These are phyloP conservation scores for Alternaria arbusti DNA, from an alignment of 2,329 filamentous ascomycete species.

Conservation along the genomic window DNA sequence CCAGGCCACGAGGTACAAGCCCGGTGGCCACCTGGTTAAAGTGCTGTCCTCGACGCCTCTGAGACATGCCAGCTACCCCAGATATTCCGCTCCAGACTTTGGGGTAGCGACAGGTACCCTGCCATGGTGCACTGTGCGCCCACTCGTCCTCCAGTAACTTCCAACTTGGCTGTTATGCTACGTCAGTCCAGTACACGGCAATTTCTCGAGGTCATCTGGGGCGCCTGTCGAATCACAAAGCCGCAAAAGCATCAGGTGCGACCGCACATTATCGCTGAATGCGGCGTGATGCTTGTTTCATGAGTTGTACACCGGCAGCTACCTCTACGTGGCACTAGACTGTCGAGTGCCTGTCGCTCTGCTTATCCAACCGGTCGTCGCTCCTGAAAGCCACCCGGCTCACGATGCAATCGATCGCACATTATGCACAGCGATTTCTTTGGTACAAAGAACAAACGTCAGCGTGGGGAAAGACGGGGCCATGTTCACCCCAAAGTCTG, in stretches of 20 bases:
- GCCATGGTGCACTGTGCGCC: conserved; percentile 21
- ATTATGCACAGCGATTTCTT: not conserved
- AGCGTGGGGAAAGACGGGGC: not conserved
- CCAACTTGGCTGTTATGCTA: conserved; percentile 28
- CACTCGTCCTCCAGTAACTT: conserved; percentile 19
- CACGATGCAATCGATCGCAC: conserved; percentile 9
- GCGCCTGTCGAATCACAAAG: conserved; percentile 40
- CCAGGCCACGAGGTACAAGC: conserved; percentile 30
- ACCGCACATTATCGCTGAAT: conserved; percentile 31
- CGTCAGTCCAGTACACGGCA: conserved; percentile 36
- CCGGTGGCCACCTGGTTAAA: conserved; percentile 19
- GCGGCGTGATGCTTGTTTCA: conserved; percentile 48
- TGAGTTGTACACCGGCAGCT: conserved; percentile 48
- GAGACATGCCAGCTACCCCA: conserved; percentile 29
- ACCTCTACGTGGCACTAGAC: conserved; percentile 32
- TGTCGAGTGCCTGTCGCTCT: conserved; percentile 18
- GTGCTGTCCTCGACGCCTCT: conserved; percentile 11
- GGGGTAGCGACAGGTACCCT: conserved; percentile 28
- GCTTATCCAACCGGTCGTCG: not conserved
- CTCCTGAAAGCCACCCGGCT: conserved; percentile 17
- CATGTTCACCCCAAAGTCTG: not conserved
- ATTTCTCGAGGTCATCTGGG: conserved; percentile 46
- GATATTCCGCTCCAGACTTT: conserved; percentile 20
- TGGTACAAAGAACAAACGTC: conserved; percentile 2
- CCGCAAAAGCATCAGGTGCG: conserved; percentile 46